Evolutionary conservation across 139 green algal genomes (phyloP), one percentile per base, ranked within the genome.

Genomic region (Asterochloris erici): DNA sequence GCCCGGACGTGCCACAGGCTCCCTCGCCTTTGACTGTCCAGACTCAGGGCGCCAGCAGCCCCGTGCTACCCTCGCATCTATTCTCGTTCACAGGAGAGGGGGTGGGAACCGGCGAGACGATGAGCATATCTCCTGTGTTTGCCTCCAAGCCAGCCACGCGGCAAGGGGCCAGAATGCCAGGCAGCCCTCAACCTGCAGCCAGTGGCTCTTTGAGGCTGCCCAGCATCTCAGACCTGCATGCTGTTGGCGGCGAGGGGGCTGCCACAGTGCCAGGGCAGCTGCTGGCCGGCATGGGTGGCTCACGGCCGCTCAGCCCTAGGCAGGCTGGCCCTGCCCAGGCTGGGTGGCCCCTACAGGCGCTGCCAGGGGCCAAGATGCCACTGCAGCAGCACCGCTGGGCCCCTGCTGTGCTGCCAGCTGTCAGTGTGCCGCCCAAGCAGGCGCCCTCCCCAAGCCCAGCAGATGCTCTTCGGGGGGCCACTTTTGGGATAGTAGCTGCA

Each of bases 161-260:
- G 76, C 76, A 27, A 61, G 68, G 76, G 54, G 60, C 11, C 76
- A 80, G 60, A 61, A 61, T n/a, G 68, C 68, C 60, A 80, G 60
- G 24, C 38, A 61, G n/a, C 29, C 54, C 14, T n/a, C 38, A 2
- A 69, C 68, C 26, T 80, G 60, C 68, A 29, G 60, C 60, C 27
- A 68, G 60, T 27, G 76, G 60, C 12, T 70, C 60, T 62, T n/a
- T 80, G 54, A 61, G 68, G 14, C 23, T 80, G 10, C 76, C 76
- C 24, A 80, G 76, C 76, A 80, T 80, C 76, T 80, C 76, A 60
- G 76, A 80, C 60, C 68, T 80, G 15, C 68, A 80, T 80, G 76
- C 76, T 80, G 76, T 69, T 21, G 54, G 68, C 21, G 76, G 76
- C 76, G 76, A 68, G 60, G 61, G 68, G 14, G 66, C 66, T 24